Conservation (phyloP, 257 asterid genomes). For the Capsicum rhomboideum region DNA sequence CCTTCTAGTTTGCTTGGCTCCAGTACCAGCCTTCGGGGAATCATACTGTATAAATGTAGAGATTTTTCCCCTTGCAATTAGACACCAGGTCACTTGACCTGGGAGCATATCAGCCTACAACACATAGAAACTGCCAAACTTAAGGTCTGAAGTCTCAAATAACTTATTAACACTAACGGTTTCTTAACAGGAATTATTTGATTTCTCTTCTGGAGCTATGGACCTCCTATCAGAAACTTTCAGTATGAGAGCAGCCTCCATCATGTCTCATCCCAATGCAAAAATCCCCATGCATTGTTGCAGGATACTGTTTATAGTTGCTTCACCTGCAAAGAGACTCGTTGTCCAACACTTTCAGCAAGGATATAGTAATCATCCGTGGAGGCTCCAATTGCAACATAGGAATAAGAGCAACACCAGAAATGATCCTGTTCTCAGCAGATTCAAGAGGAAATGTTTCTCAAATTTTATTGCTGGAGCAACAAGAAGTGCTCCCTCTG, state of each 20-base stretch:
- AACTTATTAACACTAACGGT: slow-evolving; percentile 28
- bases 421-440: slow-evolving; percentile 88
- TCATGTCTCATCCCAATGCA: slow-evolving; percentile 70
- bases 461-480: slow-evolving; percentile 82
- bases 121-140: slow-evolving; percentile 50
- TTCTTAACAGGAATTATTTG: slow-evolving; percentile 11
- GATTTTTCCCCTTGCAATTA: slow-evolving; percentile 27
- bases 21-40: slow-evolving; percentile 44
- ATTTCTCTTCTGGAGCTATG: slow-evolving; percentile 16
- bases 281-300: slow-evolving; percentile 91
- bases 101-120: slow-evolving; percentile 31
- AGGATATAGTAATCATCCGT: slow-evolving; percentile 88
- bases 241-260: slow-evolving; percentile 78
- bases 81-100: slow-evolving; percentile 32
- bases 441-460: slow-evolving; percentile 66
- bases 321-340: slow-evolving; percentile 91
- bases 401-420: slow-evolving; percentile 83
- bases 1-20: slow-evolving; percentile 48
- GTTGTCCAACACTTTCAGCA: slow-evolving; percentile 64
- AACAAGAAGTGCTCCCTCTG: slow-evolving; percentile 88
- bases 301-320: slow-evolving; percentile 71
- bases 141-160: slow-evolving; percentile 47
- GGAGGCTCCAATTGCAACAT: slow-evolving; percentile 86
- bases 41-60: slow-evolving; percentile 45
- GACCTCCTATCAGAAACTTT: slow-evolving; percentile 49